phyloP scores from a whole-genome alignment of 1,139 yeast genomes.

The Kodamaea derodonti region DNA sequence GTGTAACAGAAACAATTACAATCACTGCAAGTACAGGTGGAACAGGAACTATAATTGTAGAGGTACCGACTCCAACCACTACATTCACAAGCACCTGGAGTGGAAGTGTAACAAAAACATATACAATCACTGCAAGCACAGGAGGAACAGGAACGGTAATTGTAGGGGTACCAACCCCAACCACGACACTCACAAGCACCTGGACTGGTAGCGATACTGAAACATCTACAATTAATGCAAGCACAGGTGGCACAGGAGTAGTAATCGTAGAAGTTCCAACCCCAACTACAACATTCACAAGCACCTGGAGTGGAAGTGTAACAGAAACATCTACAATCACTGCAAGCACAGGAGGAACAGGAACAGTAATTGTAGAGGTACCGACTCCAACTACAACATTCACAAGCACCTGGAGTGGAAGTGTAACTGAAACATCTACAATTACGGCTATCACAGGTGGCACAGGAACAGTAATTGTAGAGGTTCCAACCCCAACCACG shows the following conservation, averaged over 20 bases:
- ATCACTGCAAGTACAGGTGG: slow-evolving; percentile 8
- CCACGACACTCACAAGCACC: slow-evolving; percentile 10
- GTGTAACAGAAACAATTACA: slow-evolving; percentile 4
- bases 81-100: slow-evolving; percentile 12
- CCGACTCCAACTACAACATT: slow-evolving; percentile 12
- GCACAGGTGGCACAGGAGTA: slow-evolving; percentile 11
- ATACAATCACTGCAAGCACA: slow-evolving; percentile 8
- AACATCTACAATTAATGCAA: slow-evolving; percentile 9
- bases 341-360: slow-evolving; percentile 1
- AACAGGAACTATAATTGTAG: slow-evolving; percentile 15
- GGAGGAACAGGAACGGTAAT: slow-evolving; percentile 14
- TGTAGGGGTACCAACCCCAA: slow-evolving; percentile 14
- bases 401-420: slow-evolving; percentile 8
- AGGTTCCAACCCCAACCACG: slow-evolving; percentile 9
- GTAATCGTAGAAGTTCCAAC: slow-evolving; percentile 18
- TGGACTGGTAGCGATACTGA: slow-evolving; percentile 9
- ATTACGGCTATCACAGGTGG: slow-evolving; percentile 8
- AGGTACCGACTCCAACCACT: slow-evolving; percentile 12
- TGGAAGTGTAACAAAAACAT: slow-evolving; percentile 3
- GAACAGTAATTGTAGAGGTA: slow-evolving; percentile 14
- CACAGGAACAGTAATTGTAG: slow-evolving; percentile 9
- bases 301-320: slow-evolving; percentile 5
- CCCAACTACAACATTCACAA: slow-evolving; percentile 9
- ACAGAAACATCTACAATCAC: neutral
- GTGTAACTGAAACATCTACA: slow-evolving; percentile 6